Evolutionary conservation across 306 rosid genomes (phyloP).

Genomic region (Vachellia pachyceras): DNA sequence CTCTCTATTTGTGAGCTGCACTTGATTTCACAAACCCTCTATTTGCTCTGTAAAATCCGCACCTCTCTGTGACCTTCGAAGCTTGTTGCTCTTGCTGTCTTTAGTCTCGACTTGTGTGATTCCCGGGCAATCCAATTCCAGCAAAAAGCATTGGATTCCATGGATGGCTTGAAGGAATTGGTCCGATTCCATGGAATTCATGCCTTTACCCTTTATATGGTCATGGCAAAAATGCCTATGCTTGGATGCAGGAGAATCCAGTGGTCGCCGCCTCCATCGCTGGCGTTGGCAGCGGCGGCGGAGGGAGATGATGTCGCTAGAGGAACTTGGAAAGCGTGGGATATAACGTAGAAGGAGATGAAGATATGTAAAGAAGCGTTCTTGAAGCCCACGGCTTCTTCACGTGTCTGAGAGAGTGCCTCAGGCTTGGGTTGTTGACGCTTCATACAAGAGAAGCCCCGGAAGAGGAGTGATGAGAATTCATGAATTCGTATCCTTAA

Average conservation of each 20-base stretch:
- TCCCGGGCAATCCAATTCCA: too few species aligned
- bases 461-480: too few species aligned
- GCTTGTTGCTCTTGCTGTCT: too few species aligned
- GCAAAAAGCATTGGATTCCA: too few species aligned
- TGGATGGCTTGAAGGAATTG: too few species aligned
- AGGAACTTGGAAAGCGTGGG: neutral
- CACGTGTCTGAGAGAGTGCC: neutral
- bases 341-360: too few species aligned
- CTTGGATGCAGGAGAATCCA: constrained; percentile 60
- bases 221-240: constrained; percentile 89
- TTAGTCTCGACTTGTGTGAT: too few species aligned
- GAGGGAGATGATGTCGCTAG: neutral
- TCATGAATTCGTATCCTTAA: neutral
- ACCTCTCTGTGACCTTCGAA: too few species aligned
- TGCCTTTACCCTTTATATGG: constrained; percentile 60
- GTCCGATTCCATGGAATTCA: too few species aligned
- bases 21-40: too few species aligned
- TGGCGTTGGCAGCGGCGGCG: neutral
- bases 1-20: too few species aligned
- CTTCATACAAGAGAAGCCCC: neutral
- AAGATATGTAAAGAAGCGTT: constrained; percentile 41
- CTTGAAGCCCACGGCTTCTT: constrained; percentile 56
- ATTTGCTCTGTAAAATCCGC: too few species aligned
- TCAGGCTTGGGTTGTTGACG: neutral
- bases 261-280: constrained; percentile 45